Percentiles rank a stretch among this genome's conserved stretches.
Conservation (phyloP, 2,329 filamentous ascomycete genomes). For the Calonectria leucothoes region DNA sequence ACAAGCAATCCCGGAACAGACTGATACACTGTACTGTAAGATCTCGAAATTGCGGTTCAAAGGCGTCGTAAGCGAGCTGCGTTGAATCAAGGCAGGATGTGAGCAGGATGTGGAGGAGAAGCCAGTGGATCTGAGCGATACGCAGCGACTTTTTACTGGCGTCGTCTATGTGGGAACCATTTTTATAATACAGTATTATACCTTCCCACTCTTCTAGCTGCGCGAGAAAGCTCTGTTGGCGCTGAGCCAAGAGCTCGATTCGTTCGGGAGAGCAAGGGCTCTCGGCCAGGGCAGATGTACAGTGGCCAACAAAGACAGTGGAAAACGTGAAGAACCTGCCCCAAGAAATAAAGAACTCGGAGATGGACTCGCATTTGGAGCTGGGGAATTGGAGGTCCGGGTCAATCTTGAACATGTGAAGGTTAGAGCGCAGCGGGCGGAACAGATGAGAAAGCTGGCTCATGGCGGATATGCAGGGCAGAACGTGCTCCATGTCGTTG, state of each 20-base stretch:
- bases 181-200: background rate
- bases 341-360: background rate
- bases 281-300: background rate
- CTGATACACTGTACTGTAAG: background rate
- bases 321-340: background rate
- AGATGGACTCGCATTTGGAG: background rate
- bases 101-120: background rate
- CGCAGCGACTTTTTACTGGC: background rate
- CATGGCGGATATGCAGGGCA: background rate
- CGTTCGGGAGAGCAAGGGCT: background rate
- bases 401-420: background rate
- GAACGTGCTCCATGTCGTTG: constrained; percentile 1
- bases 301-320: background rate
- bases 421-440: background rate
- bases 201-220: background rate
- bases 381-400: background rate
- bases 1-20: background rate
- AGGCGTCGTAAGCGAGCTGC: background rate
- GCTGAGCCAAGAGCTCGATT: background rate
- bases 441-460: background rate
- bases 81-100: background rate
- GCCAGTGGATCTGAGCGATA: background rate
- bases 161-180: background rate
- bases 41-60: background rate
- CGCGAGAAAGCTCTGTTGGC: background rate